Evolutionary conservation across 73 alveolate species (phyloP), one percentile per base, ranked within the genome.

Genomic region (Symbiodinium pilosum): DNA sequence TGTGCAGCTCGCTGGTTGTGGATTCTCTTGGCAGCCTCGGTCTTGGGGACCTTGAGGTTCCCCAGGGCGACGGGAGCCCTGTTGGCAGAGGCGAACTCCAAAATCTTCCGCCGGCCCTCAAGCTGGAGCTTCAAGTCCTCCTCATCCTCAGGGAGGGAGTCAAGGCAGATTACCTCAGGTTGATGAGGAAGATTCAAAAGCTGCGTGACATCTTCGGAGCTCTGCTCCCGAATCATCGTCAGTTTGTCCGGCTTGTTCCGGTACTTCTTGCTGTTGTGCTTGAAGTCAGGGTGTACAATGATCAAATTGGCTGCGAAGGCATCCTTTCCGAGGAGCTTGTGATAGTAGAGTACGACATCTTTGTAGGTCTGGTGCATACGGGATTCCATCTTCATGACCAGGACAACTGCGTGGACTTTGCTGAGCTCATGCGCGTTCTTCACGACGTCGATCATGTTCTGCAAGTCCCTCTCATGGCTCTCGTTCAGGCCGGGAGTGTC

Each of bases 401-500:
- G 44, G 30, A 84, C 26, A 14, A 84, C 54, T 20, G 92, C 92
- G 43, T 84, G 92, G 14, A 54, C 92, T 16, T n/a, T 4, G 71
- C n/a, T 34, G 11, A 84, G 75, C 59, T 26, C n/a, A 6, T 43
- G 71, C 28, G 92, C 92, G n/a, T 16, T 20, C 54, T 3, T 43
- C 42, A 84, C 92, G 14, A 84, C 71, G 20, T 84, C 9, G 92
- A 84, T 84, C 92, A 84, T 84, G 71, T 84, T 42, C 42, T 28
- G 68, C 40, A 84, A 36, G 30, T 84, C 92, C 28, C 59, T 30
- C 47, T 28, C 73, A 54, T 84, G 75, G 92, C 92, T 84, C 36
- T 84, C 92, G 36, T 84, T 84, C 73, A 84, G 92, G 43, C 92
- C 92, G 4, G 92, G 92, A 3, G 92, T 84, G 75, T 84, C 92